Evolutionary conservation across 208 protist species (phyloP).

Genomic region (Naegleria gruberi): DNA sequence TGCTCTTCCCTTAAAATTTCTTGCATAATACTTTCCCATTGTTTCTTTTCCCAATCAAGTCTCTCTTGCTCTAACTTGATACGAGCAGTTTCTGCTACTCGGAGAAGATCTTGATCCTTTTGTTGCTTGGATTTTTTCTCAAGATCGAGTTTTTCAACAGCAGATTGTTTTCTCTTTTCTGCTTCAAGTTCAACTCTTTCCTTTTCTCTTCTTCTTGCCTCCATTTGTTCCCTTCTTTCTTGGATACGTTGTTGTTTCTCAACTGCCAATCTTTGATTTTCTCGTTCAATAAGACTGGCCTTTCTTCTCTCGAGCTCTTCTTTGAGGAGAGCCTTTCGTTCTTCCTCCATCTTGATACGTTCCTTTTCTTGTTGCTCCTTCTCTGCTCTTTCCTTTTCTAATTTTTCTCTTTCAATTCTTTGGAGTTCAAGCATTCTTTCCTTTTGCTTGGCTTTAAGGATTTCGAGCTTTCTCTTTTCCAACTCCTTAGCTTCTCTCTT

Average conservation of each 20-base stretch:
- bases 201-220: background rate
- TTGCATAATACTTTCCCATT: background rate
- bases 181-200: background rate
- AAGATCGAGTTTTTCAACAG: background rate
- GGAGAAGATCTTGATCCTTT: background rate
- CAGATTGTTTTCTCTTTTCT: background rate
- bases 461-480: constrained; percentile 14
- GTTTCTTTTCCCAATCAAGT: background rate
- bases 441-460: background rate
- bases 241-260: background rate
- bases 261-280: background rate
- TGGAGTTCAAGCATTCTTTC: background rate
- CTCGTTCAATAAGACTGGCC: too few relatives aligned
- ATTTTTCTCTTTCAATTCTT: background rate
- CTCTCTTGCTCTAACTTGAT: background rate
- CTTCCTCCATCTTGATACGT: background rate
- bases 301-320: background rate
- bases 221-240: background rate
- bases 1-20: background rate
- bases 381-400: background rate
- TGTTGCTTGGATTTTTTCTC: background rate
- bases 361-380: background rate
- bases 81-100: background rate
- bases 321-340: background rate
- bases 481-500: constrained; percentile 11